A percentile compares a stretch with the other conserved stretches of the same genome.
Evolutionary conservation across 192 early-diverging fungal species (phyloP).

Genomic region (Linnemannia elongata): DNA sequence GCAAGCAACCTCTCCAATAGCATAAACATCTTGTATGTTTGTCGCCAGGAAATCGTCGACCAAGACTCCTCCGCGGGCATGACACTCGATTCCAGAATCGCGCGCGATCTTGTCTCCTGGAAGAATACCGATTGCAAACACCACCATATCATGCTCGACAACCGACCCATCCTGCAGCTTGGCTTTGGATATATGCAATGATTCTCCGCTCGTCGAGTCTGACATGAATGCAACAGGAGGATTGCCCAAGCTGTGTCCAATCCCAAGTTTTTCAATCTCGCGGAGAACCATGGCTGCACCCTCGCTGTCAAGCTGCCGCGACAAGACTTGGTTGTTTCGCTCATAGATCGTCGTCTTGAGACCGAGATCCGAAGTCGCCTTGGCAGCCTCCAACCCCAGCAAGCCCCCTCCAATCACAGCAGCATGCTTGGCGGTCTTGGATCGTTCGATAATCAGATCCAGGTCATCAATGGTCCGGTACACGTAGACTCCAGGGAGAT

Average conservation of each 20-base stretch:
- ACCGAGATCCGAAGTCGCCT: slow-evolving; percentile 68
- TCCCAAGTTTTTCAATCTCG: slow-evolving; percentile 69
- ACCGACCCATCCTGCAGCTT: slow-evolving; percentile 57
- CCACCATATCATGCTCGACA: slow-evolving; percentile 63
- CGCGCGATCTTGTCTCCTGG: slow-evolving; percentile 71
- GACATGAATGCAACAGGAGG: slow-evolving; percentile 52
- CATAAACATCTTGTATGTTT: slow-evolving; percentile 60
- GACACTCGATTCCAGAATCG: slow-evolving; percentile 59
- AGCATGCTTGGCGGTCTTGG: slow-evolving; percentile 58
- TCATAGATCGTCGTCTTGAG: slow-evolving; percentile 68
- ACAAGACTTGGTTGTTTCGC: slow-evolving; percentile 61
- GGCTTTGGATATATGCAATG: slow-evolving; percentile 15
- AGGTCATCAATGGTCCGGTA: slow-evolving; percentile 77
- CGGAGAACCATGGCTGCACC: slow-evolving; percentile 62
- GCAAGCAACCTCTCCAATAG: slow-evolving; percentile 74
- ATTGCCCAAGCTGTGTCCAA: slow-evolving; percentile 45
- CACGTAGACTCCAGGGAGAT: slow-evolving; percentile 69
- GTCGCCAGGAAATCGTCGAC: slow-evolving; percentile 68
- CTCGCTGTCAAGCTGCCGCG: slow-evolving; percentile 70
- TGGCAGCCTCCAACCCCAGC: slow-evolving; percentile 78
- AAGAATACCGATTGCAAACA: slow-evolving; percentile 69
- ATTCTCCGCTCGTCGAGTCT: slow-evolving; percentile 11
- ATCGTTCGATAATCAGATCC: slow-evolving; percentile 63
- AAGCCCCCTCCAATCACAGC: slow-evolving; percentile 77
- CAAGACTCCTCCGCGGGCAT: slow-evolving; percentile 71